Base-by-base conservation (phyloP, 2,329 filamentous ascomycete genomes). In the Aspergillus sclerotialis region DNA sequence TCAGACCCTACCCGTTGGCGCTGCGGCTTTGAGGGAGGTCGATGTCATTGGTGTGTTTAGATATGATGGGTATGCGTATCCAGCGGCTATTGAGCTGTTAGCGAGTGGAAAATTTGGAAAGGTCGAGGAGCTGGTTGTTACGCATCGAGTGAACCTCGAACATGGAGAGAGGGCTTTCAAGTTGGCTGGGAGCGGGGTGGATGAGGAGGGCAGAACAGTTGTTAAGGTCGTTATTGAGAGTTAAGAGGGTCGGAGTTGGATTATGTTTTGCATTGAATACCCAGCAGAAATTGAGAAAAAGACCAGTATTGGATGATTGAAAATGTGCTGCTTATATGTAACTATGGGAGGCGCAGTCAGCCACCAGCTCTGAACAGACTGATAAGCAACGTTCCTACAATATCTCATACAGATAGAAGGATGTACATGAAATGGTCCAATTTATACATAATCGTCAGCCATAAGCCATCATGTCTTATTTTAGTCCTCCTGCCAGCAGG, bases 31-130 rank as follows among this genome's bases (percentile, higher is more conserved):
- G 40, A 65, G 72, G 21, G 72, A 76, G 50, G 69, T 76, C 5
- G 72, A 76, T 48, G 65, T 76, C 28, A 67, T 75, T 31, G 72
- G 72, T n/a, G 70, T 75, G 5, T 74, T 75, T 53, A 60, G 72
- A 28, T 76, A 76, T 39, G 70, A 72, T 48, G 58, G 55, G 2
- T 63, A 68, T 45, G 70, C 69, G 1, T 76, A 75, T 43, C 69
- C 71, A 0, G 65, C 63, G n/a, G 72, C 72, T 2, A 72, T 76
- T 50, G 65, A 64, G 42, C 52, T 75, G 42, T 55, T 75, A 43
- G 68, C 64, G 2, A 69, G 68, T 32, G 70, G 70, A 4, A 64
- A 65, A 35, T 50, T 75, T 26, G 63, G 63, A 12, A 63, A 55
- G 13, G 68, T 75, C 0, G 63, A 64, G 27, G 66, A 72, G 43